These are phyloP conservation scores for Planoprotostelium fungivorum DNA, from an alignment of 78 protist species.

Conservation along the genomic window DNA sequence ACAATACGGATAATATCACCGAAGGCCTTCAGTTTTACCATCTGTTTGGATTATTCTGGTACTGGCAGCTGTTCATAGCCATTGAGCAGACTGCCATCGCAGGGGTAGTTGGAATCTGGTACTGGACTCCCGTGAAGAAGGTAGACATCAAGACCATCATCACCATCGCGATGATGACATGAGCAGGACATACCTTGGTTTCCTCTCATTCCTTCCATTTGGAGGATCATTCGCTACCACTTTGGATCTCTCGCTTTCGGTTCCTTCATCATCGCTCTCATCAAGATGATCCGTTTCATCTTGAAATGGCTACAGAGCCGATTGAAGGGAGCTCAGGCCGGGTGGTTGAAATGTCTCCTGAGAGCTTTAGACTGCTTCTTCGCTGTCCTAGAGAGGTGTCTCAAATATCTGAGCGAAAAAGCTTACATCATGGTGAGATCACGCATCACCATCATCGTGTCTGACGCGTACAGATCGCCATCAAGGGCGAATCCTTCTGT, in stretches of 20 bases:
- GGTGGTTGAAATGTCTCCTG: conserved; percentile 26
- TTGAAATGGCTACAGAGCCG: conserved; percentile 40
- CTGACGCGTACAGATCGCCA: conserved; percentile 43
- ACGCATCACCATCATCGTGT: background rate
- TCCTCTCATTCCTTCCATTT: conserved; percentile 34
- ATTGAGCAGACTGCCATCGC: conserved; percentile 66
- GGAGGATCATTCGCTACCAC: conserved; percentile 65
- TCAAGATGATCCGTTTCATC: conserved; percentile 72
- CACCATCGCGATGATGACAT: no score
- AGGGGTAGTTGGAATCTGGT: conserved; percentile 77
- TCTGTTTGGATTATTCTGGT: conserved; percentile 80
- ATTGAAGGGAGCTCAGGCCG: conserved; percentile 28
- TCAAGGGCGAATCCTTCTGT: conserved; percentile 75
- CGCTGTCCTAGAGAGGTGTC: conserved; percentile 71
- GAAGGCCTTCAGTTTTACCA: conserved; percentile 46
- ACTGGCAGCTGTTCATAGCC: conserved; percentile 63
- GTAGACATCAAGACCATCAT: no score
- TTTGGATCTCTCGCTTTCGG: conserved; percentile 83
- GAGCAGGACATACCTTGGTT: conserved; percentile 35
- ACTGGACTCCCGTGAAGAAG: conserved; percentile 59
- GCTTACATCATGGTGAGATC: conserved; percentile 76
- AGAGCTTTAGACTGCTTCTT: conserved; percentile 67
- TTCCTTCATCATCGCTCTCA: conserved; percentile 71
- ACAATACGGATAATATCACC: background rate
- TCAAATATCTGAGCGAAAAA: conserved; percentile 77